Base-by-base conservation (phyloP, 805 yeast species). In the Candida vaughaniae region DNA sequence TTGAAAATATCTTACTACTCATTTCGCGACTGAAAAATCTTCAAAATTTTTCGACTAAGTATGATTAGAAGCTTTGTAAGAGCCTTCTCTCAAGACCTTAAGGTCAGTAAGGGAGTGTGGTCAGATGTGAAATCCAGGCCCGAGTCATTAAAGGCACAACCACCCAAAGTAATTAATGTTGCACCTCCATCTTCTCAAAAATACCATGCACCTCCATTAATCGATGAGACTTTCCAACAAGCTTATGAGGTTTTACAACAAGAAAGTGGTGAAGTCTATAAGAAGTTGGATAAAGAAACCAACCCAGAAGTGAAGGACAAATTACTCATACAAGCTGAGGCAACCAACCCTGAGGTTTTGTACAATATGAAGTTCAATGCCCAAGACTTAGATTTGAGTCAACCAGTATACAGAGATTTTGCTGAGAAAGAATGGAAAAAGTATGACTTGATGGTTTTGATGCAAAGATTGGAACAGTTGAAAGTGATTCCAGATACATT, bases 401-500 rank as follows among this genome's bases (percentile, higher is more conserved):
- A 77, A 51, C 95, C 96, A 5, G 85, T 89, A n/a, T 90, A 80
- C 64, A 78, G 96, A 57, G 64, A 77, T 33, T 66, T 78, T 46
- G 76, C 85, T 41, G 66, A 77, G 49, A 64, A 81, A 43, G 76
- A 82, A 46, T 91, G 97, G 97, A 76, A 79, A 56, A 51, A 60
- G 10, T 70, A 80, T 45, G 81, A 77, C 29, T 77, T 78, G 60
- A 84, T 88, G 86, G 56, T 87, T 35, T 68, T 82, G 36, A 87
- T 93, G 93, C 97, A 93, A 66, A 80, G 98, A 67, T 63, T 93
- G 36, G 99, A 93, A 64, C 80, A 84, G 39, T 66, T 88, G 48
- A 75, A 75, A 29, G 87, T 87, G 29, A 85, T 93, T 41, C 99
- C 99, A 11, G 99, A 93, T 57, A 90, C 98, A 3, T 57, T 93